Evolutionary conservation across 768 basidiomycete species (phyloP), one percentile per base, ranked within the genome.

Genomic region (Termitomyces sp.): DNA sequence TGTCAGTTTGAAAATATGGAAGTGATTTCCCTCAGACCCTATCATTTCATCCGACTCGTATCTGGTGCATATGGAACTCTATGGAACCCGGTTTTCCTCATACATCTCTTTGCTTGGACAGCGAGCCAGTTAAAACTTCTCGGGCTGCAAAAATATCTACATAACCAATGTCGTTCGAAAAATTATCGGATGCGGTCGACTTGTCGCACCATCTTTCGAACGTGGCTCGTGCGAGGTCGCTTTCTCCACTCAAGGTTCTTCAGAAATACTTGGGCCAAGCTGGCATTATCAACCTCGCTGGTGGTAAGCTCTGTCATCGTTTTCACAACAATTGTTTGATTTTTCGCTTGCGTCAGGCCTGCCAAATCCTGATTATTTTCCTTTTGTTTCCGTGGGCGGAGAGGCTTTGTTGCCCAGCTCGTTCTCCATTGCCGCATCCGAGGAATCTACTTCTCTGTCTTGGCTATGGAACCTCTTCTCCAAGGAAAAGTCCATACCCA

Each of bases 311-410:
- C 3, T 45, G 26, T 43, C 53, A 16, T 26, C n/a, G n/a, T n/a
- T n/a, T n/a, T 36, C n/a, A 55, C 54, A 37, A 36, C 20, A 44
- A 22, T 44, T 39, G 5, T 30, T 43, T 53, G n/a, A 43, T 20
- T 12, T 26, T 40, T 10, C 33, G 46, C 37, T 66, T 50, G 30
- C 16, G 26, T 33, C 40, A 87, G 88, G 88, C 12, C 65, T 88
- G 26, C 90, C 91, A 0, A 78, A 75, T 59, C 83, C 89, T 8
- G 79, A 77, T 0, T 87, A 85, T 68, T 93, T 90, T 68, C 88
- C 89, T 0, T 88, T 88, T 67, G 77, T 85, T 22, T 73, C 78
- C 32, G 62, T 93, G 44, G 80, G 81, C 2, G 85, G 81, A 14
- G 76, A 84, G 34, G 76, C 79, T 8, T 77, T 87, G 32, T 68